Evolutionary conservation across 2,329 filamentous ascomycete genomes (phyloP).

Genomic region (Penicillium sp.): DNA sequence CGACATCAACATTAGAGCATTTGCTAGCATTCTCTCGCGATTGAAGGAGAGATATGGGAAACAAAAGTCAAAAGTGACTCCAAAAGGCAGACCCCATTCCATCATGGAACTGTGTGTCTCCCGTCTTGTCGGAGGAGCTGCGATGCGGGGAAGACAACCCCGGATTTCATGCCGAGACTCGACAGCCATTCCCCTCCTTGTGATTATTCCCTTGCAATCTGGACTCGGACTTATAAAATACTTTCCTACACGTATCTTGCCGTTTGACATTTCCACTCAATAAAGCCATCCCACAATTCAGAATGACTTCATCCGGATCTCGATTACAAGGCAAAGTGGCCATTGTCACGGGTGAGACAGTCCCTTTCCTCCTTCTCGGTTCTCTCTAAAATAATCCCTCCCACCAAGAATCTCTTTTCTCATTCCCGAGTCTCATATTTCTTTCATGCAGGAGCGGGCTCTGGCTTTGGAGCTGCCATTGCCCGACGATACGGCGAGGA

Average conservation of each 20-base stretch:
- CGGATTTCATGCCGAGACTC: constrained; percentile 16
- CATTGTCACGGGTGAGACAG: constrained; percentile 39
- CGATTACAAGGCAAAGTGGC: constrained; percentile 42
- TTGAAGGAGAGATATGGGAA: too few relatives aligned
- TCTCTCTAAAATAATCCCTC: too few relatives aligned
- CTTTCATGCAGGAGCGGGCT: constrained; percentile 29
- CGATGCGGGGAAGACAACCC: constrained; percentile 14
- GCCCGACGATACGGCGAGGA: constrained; percentile 36
- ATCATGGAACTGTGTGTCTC: neutral
- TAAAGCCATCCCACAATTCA: too few relatives aligned
- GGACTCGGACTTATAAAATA: too few relatives aligned
- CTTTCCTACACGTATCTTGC: too few relatives aligned
- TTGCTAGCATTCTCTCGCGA: too few relatives aligned
- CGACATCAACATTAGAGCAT: too few relatives aligned
- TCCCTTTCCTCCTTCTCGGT: neutral
- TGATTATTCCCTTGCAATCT: neutral
- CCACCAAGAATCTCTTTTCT: neutral
- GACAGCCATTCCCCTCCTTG: constrained; percentile 11
- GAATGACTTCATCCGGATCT: constrained; percentile 18
- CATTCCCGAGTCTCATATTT: too few relatives aligned
- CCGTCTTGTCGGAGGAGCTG: neutral
- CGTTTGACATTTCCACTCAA: too few relatives aligned
- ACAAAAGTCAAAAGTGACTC: too few relatives aligned
- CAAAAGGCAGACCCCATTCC: too few relatives aligned
- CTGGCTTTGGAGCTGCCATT: constrained; percentile 41